Conservation (phyloP, 768 basidiomycete species). For the Floccularia luteovirens region DNA sequence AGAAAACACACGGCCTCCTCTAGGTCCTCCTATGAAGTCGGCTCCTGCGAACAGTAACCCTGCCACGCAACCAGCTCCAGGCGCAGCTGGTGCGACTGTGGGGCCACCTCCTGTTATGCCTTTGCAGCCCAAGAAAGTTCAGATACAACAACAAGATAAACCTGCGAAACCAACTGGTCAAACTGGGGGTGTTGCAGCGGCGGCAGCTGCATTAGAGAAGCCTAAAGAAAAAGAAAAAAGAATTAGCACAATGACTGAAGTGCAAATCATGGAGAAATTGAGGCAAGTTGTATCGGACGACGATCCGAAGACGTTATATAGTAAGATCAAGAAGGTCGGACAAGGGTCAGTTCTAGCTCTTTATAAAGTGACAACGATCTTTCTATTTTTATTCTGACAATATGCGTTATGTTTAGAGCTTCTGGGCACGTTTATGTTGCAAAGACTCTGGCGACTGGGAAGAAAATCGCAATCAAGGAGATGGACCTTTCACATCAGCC, state of each 20-base stretch:
- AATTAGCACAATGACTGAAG: constrained; percentile 94
- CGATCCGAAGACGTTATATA: constrained; percentile 86
- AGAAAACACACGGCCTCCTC: constrained; percentile 24
- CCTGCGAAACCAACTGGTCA: constrained; percentile 29
- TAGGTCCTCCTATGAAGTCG: constrained; percentile 30
- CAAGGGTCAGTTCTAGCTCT: constrained; percentile 90
- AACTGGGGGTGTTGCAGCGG: constrained; percentile 41
- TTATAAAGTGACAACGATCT: too few relatives aligned
- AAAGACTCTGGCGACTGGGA: constrained; percentile 75
- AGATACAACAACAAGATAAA: constrained; percentile 45
- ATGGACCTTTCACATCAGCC: constrained; percentile 96
- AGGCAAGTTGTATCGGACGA: constrained; percentile 79
- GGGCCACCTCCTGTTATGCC: constrained; percentile 67
- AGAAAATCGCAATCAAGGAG: constrained; percentile 96
- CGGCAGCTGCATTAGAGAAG: constrained; percentile 69
- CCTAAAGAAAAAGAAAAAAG: constrained; percentile 83
- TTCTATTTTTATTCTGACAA: not conserved
- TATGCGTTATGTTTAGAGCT: constrained; percentile 44
- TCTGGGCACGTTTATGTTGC: constrained; percentile 98
- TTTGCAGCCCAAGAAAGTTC: constrained; percentile 75
- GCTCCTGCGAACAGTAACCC: constrained; percentile 39
- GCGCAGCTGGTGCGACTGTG: constrained; percentile 39
- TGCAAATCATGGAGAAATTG: constrained; percentile 97
- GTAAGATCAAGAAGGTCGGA: constrained; percentile 98
- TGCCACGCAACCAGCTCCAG: constrained; percentile 34